These are phyloP conservation scores for Saccharomycopsis amapae DNA, from an alignment of 805 yeast species.

Conservation along the genomic window DNA sequence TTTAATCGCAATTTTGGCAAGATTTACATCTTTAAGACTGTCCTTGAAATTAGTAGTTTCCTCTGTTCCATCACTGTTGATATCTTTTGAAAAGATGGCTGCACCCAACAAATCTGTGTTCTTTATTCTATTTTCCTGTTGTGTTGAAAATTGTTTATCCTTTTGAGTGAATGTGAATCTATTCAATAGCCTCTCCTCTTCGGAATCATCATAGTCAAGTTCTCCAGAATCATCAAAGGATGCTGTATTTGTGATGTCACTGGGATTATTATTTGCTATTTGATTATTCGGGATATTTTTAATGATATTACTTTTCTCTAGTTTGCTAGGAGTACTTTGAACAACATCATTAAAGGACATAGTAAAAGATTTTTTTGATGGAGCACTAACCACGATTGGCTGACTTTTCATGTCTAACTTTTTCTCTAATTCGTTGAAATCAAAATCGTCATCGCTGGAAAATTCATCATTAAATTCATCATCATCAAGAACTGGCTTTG, in stretches of 20 bases:
- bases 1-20: conserved; percentile 16
- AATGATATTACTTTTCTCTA: too few species aligned
- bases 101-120: conserved; percentile 8
- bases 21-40: conserved; percentile 7
- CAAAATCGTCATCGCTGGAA: conserved; percentile 14
- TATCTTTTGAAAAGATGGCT: conserved; percentile 9
- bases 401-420: conserved; percentile 7
- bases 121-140: conserved; percentile 2
- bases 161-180: background rate
- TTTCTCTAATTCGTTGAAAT: conserved; percentile 11
- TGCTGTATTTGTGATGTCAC: background rate
- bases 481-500: background rate
- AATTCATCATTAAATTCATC: conserved; percentile 8
- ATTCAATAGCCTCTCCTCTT: conserved; percentile 7
- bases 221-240: background rate
- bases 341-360: background rate
- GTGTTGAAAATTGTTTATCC: conserved; percentile 3
- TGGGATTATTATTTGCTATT: background rate
- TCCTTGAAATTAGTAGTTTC: conserved; percentile 10
- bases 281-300: too few species aligned
- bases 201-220: background rate
- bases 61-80: conserved; percentile 1
- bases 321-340: background rate
- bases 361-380: background rate
- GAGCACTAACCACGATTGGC: background rate